Evolutionary conservation across 2,329 filamentous ascomycete genomes (phyloP).

Genomic region (Fusarium praegraminearum): DNA sequence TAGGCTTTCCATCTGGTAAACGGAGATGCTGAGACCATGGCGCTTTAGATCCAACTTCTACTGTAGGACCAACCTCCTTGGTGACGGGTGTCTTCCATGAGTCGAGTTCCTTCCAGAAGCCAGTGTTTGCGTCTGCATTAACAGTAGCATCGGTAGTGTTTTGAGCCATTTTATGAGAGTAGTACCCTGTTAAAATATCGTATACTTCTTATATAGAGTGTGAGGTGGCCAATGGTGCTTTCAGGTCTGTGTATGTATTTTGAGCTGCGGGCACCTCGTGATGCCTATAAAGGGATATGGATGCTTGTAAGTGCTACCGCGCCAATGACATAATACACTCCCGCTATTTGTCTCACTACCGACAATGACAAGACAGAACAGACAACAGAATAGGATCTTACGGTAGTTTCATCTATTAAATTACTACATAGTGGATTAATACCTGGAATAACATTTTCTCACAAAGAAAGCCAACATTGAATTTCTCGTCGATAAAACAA

Average conservation of each 20-base stretch:
- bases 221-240: neutral
- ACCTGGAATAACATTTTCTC: neutral
- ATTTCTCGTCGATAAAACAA: neutral
- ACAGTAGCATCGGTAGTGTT: neutral
- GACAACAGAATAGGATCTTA: neutral
- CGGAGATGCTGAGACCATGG: slow-evolving; percentile 65
- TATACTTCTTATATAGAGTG: neutral
- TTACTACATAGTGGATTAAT: neutral
- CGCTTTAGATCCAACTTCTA: slow-evolving; percentile 66
- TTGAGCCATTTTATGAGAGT: slow-evolving; percentile 34
- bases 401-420: neutral
- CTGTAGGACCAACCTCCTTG: slow-evolving; percentile 60
- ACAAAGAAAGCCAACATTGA: neutral
- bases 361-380: neutral
- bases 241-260: neutral
- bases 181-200: no score
- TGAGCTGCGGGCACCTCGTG: slow-evolving; percentile 20
- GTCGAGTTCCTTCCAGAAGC: slow-evolving; percentile 55
- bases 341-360: neutral
- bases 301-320: slow-evolving; percentile 14
- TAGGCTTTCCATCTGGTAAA: slow-evolving; percentile 67
- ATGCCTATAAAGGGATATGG: slow-evolving; percentile 7
- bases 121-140: slow-evolving; percentile 21
- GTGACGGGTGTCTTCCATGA: slow-evolving; percentile 56
- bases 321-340: slow-evolving; percentile 39